These are phyloP conservation scores for Coniochaeta hoffmannii DNA, from an alignment of 2,329 filamentous ascomycete species.

Conservation along the genomic window DNA sequence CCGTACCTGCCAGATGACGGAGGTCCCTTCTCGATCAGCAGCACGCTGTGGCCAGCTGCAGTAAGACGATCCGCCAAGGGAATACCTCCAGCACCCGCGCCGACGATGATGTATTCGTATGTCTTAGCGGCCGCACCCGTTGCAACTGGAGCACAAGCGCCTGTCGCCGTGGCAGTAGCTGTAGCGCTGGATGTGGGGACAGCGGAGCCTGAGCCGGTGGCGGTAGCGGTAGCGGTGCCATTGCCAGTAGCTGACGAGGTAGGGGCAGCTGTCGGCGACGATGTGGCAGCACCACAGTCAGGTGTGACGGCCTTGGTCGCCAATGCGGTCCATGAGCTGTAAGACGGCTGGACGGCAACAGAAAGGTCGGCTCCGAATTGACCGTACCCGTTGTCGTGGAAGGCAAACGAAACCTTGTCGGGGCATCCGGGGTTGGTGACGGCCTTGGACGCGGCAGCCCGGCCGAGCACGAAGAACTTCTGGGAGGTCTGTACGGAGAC, in stretches of 20 bases:
- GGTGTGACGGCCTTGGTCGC: conserved; percentile 28
- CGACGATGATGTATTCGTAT: conserved; percentile 59
- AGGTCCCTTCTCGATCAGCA: conserved; percentile 55
- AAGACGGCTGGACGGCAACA: conserved; percentile 29
- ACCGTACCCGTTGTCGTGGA: conserved; percentile 47
- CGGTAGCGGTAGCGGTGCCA: not conserved
- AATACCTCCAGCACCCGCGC: conserved; percentile 55
- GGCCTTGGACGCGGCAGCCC: conserved; percentile 41
- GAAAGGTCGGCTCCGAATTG: conserved; percentile 41
- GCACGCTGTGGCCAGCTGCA: conserved; percentile 55
- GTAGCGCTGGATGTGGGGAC: conserved; percentile 9
- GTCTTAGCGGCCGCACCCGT: conserved; percentile 15
- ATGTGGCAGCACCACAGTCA: conserved; percentile 7
- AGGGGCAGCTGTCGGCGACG: not conserved
- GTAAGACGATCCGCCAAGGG: conserved; percentile 55
- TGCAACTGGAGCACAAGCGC: conserved; percentile 7
- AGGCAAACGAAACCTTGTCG: conserved; percentile 35
- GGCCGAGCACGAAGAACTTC: conserved; percentile 43
- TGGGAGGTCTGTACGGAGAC: conserved; percentile 35
- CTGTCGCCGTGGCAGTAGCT: conserved; percentile 8
- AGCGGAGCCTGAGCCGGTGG: conserved; percentile 4
- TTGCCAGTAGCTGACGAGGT: conserved; percentile 27
- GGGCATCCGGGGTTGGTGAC: conserved; percentile 34
- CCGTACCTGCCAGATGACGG: conserved; percentile 59
- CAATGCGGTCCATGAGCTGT: conserved; percentile 34